phyloP scores from a whole-genome alignment of 108 stramenopile genomes.

The Stephanodiscus minutulus region DNA sequence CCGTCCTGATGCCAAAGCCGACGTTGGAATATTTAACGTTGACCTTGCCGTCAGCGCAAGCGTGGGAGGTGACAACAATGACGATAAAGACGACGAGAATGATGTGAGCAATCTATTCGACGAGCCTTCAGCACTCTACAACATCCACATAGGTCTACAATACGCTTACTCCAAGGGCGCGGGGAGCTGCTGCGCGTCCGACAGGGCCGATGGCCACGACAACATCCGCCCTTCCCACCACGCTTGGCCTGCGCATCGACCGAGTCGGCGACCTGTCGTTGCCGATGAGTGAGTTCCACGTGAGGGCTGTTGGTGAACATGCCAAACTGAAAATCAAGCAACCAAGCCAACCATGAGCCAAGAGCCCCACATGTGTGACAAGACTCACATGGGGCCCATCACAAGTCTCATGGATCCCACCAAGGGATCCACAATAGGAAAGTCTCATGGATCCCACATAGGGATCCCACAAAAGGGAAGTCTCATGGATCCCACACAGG shows the following conservation, averaged over 20 bases:
- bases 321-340: too few species aligned
- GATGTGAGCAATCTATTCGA: not conserved
- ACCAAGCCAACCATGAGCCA: too few species aligned
- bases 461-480: too few species aligned
- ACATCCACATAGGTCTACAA: not conserved
- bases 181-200: constrained; percentile 1
- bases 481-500: too few species aligned
- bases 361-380: too few species aligned
- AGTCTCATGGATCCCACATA: too few species aligned
- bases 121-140: not conserved
- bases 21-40: constrained; percentile 10
- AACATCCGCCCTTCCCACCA: constrained; percentile 8
- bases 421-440: too few species aligned
- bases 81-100: not conserved
- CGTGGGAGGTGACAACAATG: not conserved
- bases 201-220: not conserved
- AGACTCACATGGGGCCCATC: too few species aligned
- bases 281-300: constrained; percentile 19
- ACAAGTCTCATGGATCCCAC: too few species aligned
- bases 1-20: not conserved
- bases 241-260: constrained; percentile 17
- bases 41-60: not conserved
- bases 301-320: too few species aligned
- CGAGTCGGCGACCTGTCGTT: constrained; percentile 20
- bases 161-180: not conserved